phyloP scores from a whole-genome alignment of 257 asterid species.

The Salvia rosmarinus region DNA sequence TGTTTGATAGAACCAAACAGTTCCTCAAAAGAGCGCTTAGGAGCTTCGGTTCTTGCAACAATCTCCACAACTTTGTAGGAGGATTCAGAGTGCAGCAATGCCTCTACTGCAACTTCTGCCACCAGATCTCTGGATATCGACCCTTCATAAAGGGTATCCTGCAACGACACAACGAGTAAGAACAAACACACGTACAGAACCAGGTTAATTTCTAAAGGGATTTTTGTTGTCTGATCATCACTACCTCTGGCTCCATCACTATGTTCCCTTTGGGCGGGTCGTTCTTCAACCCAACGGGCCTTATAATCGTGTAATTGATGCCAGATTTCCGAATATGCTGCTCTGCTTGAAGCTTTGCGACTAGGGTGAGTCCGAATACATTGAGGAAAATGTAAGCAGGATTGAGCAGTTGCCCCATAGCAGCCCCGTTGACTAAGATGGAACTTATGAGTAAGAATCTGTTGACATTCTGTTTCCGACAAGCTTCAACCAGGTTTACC shows the following conservation, averaged over 20 bases:
- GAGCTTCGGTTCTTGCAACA: slow-evolving; percentile 77
- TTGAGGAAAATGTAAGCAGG: slow-evolving; percentile 91
- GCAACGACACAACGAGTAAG: slow-evolving; percentile 1
- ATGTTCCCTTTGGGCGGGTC: slow-evolving; percentile 86
- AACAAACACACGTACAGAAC: neutral
- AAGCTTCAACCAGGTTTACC: slow-evolving; percentile 92
- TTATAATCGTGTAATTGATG: slow-evolving; percentile 82
- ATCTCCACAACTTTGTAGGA: slow-evolving; percentile 84
- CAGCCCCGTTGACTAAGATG: slow-evolving; percentile 91
- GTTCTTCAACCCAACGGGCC: slow-evolving; percentile 92
- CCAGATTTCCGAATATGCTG: slow-evolving; percentile 82
- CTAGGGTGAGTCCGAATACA: slow-evolving; percentile 74
- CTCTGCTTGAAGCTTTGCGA: slow-evolving; percentile 98
- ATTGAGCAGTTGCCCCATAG: slow-evolving; percentile 90
- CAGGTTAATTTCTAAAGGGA: neutral
- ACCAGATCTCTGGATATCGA: slow-evolving; percentile 93
- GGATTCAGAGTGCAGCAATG: slow-evolving; percentile 72
- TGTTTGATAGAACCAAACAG: slow-evolving; percentile 75
- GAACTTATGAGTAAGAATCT: slow-evolving; percentile 90
- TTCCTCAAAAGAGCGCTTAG: slow-evolving; percentile 72
- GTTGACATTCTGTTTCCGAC: slow-evolving; percentile 71
- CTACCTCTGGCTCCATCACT: slow-evolving; percentile 94
- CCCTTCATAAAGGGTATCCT: slow-evolving; percentile 89
- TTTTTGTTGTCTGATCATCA: neutral
- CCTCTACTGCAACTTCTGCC: slow-evolving; percentile 92